These are phyloP conservation scores for Chlorophyllum brunneum DNA, from an alignment of 768 basidiomycete species.

Conservation along the genomic window DNA sequence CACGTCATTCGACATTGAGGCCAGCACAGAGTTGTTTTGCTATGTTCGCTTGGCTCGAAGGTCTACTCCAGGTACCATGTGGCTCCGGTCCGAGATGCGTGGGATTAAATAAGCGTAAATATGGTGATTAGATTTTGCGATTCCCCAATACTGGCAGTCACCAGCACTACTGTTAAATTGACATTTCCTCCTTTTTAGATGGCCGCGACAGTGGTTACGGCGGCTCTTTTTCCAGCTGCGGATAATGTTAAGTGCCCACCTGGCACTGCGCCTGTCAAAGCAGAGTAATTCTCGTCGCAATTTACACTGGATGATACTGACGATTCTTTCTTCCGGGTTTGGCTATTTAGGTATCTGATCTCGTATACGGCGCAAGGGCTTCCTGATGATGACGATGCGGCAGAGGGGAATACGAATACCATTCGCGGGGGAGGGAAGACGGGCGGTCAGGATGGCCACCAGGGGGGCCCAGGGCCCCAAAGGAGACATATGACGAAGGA, in stretches of 20 bases:
- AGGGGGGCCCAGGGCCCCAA: slow-evolving; percentile 20
- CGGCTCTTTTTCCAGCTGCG: neutral
- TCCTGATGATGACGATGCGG: slow-evolving; percentile 45
- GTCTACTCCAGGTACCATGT: too few relatives aligned
- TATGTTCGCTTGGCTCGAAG: too few relatives aligned
- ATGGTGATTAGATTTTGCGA: neutral
- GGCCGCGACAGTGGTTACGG: neutral
- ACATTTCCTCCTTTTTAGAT: neutral
- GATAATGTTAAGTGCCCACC: slow-evolving; percentile 16
- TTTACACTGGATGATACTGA: neutral
- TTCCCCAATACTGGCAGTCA: too few relatives aligned
- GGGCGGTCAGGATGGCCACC: slow-evolving; percentile 18
- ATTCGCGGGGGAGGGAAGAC: slow-evolving; percentile 20
- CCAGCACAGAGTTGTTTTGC: neutral
- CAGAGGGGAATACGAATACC: slow-evolving; percentile 53
- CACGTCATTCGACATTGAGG: neutral
- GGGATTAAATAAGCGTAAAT: neutral
- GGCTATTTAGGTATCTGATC: slow-evolving; percentile 28
- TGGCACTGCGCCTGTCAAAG: slow-evolving; percentile 36
- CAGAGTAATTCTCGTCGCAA: slow-evolving; percentile 25
- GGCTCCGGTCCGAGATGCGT: too few relatives aligned
- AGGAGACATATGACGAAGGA: slow-evolving; percentile 48
- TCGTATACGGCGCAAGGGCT: slow-evolving; percentile 20
- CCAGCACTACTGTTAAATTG: neutral
- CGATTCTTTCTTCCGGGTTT: neutral